Evolutionary conservation across 176 grass and related monocot genomes (phyloP).

Genomic region (Chloris gayana): DNA sequence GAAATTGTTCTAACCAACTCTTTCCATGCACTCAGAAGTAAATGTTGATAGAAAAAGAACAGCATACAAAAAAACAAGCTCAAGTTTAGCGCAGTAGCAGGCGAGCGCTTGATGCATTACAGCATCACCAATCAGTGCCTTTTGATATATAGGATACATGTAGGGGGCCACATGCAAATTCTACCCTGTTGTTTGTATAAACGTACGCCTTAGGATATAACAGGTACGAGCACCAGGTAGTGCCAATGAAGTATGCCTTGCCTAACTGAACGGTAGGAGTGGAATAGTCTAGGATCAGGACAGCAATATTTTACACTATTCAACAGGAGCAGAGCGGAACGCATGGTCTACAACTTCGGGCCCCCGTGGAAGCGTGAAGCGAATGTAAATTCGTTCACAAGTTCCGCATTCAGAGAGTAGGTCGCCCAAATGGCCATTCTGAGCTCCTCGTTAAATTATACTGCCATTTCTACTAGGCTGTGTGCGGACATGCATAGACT

Average conservation of each 20-base stretch:
- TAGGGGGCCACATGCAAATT: slow-evolving; percentile 35
- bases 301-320: slow-evolving; percentile 37
- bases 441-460: slow-evolving; percentile 39
- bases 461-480: neutral
- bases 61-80: neutral
- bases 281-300: slow-evolving; percentile 47
- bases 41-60: neutral
- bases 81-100: neutral
- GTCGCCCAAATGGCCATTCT: slow-evolving; percentile 38
- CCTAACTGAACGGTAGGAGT: slow-evolving; percentile 49
- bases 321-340: slow-evolving; percentile 47
- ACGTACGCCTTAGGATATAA: slow-evolving; percentile 15
- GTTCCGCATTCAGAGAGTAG: slow-evolving; percentile 43
- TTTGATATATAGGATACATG: neutral
- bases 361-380: slow-evolving; percentile 56
- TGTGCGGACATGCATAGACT: too few species aligned
- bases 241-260: slow-evolving; percentile 54
- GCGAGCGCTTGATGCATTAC: neutral
- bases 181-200: neutral
- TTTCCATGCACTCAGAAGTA: neutral
- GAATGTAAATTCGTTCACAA: slow-evolving; percentile 57
- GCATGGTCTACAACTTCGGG: slow-evolving; percentile 62
- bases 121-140: neutral
- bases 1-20: neutral
- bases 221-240: slow-evolving; percentile 12